Percentiles rank a stretch among this genome's conserved stretches.
Conservation (phyloP, 1,284 basidiomycete species). For the Heliocybe sulcata region DNA sequence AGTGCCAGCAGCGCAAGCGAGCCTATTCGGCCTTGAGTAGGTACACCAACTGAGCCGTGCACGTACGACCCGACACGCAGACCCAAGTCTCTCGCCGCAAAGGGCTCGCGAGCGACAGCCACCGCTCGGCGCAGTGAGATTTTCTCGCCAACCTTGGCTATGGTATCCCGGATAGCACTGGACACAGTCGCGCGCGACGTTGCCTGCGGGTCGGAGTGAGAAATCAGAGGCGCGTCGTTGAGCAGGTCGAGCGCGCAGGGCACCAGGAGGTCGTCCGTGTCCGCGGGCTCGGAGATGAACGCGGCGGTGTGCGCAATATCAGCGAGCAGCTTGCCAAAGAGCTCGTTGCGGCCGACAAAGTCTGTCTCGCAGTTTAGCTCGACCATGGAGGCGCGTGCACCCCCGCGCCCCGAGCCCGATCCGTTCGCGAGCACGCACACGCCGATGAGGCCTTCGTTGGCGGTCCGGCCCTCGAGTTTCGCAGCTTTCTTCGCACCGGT, state of each 20-base stretch:
- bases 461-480: constrained; percentile 70
- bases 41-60: constrained; percentile 52
- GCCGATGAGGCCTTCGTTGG: constrained; percentile 78
- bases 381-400: constrained; percentile 77
- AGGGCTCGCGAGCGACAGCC: constrained; percentile 32
- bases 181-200: constrained; percentile 47
- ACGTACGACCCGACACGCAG: constrained; percentile 74
- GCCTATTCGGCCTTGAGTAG: constrained; percentile 64
- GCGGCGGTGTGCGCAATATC: constrained; percentile 88
- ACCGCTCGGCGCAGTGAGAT: constrained; percentile 73
- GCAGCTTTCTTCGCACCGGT: constrained; percentile 78
- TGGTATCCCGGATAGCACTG: constrained; percentile 70
- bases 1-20: constrained; percentile 61
- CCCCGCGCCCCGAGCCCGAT: constrained; percentile 26
- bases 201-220: constrained; percentile 30
- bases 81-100: constrained; percentile 24
- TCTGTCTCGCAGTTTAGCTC: constrained; percentile 98
- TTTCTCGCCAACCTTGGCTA: constrained; percentile 88
- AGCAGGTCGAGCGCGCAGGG: constrained; percentile 45
- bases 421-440: constrained; percentile 67
- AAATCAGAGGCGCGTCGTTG: constrained; percentile 62
- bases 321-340: constrained; percentile 73
- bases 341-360: constrained; percentile 85
- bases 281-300: constrained; percentile 56
- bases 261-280: constrained; percentile 31